Evolutionary conservation across 2,329 filamentous ascomycete genomes (phyloP), one percentile per base, ranked within the genome.

Genomic region (Tolypocladium guangdongense): DNA sequence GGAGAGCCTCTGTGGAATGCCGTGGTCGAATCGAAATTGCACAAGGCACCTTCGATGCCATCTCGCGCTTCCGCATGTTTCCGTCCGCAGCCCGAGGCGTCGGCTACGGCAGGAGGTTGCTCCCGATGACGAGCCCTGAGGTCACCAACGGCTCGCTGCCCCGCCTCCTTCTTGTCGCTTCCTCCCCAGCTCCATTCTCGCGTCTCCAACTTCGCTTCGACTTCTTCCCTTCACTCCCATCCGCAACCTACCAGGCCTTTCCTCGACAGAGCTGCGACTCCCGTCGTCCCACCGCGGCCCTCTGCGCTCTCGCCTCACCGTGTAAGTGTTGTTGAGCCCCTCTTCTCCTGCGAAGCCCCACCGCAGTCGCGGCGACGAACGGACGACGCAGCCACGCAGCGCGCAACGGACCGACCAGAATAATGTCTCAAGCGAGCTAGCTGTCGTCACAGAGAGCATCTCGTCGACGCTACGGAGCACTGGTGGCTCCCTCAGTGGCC

Each of bases 21-120:
- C 39, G 39, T 8, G 10, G 38, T 3, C 6, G 35, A 18, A 41
- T 41, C 38, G 38, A 24, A 18, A 37, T 37, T 18, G 35, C 35
- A 16, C 18, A n/a, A n/a, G n/a, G n/a, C n/a, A 7, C 35, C 16
- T 16, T 16, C 18, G 22, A 24, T n/a, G 41, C 8, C 41, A 4
- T n/a, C 14, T 18, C 30, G n/a, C 10, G 47, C 47, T 66, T 61
- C 64, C 64, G 64, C 62, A 66, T 65, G 62, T 66, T 66, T 62
- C 64, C 64, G 64, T 62, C 32, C 39, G 54, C 39, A 45, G 52
- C 51, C 60, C 57, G 54, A 63, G 51, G 52, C 41, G 52, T 66
- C 64, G 64, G 62, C 62, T 64, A 62, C 55, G 57, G 58, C 52
- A 66, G 61, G 63, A 63, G 60, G 56, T 51, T 55, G 53, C 46